These are phyloP conservation scores for Eremomyces bilateralis DNA, from an alignment of 495 filamentous ascomycete genomes.

Conservation along the genomic window DNA sequence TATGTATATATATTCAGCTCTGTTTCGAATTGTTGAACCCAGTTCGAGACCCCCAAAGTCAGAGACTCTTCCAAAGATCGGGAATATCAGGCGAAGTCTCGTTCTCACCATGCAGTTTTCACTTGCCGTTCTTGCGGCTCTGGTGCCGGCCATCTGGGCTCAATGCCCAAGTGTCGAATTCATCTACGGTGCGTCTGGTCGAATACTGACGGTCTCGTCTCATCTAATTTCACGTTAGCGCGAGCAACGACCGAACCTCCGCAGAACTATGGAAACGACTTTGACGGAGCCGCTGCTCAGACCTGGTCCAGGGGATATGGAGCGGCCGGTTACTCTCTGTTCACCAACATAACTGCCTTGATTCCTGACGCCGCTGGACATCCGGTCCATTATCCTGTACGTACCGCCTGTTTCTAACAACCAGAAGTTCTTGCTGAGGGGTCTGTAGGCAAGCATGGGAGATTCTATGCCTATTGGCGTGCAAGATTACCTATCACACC, in stretches of 20 bases:
- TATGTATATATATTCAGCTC: too few relatives aligned
- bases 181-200: too few relatives aligned
- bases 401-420: neutral
- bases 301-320: neutral
- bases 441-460: neutral
- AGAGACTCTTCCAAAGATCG: too few relatives aligned
- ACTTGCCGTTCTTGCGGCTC: too few relatives aligned
- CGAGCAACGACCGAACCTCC: neutral
- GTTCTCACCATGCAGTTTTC: too few relatives aligned
- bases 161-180: too few relatives aligned
- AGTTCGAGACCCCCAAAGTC: too few relatives aligned
- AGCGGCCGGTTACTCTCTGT: neutral
- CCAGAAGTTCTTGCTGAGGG: neutral
- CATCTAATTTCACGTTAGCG: too few relatives aligned
- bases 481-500: neutral
- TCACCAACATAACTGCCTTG: neutral
- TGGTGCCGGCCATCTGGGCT: too few relatives aligned
- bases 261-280: neutral
- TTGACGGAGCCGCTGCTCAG: neutral
- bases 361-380: neutral
- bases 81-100: too few relatives aligned
- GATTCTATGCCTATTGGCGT: neutral
- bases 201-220: too few relatives aligned
- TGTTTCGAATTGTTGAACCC: too few relatives aligned
- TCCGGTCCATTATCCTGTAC: neutral